phyloP scores from a whole-genome alignment of 2,329 filamentous ascomycete species.

The Epichloe glyceriae region DNA sequence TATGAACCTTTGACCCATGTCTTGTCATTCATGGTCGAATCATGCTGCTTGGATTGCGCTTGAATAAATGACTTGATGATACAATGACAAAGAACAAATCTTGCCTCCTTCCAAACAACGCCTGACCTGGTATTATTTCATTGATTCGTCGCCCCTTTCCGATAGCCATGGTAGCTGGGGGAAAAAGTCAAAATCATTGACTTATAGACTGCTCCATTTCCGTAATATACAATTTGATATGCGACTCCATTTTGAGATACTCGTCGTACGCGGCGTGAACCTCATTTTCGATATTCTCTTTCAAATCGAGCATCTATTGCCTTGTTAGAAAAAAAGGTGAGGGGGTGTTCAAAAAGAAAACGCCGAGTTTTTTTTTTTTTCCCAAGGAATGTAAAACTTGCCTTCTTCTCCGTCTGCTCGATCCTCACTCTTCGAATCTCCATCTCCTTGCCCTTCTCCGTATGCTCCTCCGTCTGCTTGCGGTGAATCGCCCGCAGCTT shows the following conservation, averaged over 20 bases:
- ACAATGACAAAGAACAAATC: neutral
- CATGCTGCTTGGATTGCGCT: neutral
- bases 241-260: constrained; percentile 93
- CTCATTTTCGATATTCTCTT: constrained; percentile 94
- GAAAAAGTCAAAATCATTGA: constrained; percentile 4
- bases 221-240: constrained; percentile 94
- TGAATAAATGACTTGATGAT: neutral
- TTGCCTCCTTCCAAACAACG: constrained; percentile 17
- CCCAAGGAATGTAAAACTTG: constrained; percentile 22
- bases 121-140: constrained; percentile 26
- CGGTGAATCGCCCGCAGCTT: constrained; percentile 70
- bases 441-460: constrained; percentile 80
- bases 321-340: neutral
- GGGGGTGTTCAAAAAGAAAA: neutral
- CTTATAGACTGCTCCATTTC: constrained; percentile 88
- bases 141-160: constrained; percentile 6
- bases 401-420: constrained; percentile 98
- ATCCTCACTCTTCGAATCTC: constrained; percentile 86
- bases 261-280: constrained; percentile 83
- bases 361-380: too few relatives aligned
- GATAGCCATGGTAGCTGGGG: too few relatives aligned
- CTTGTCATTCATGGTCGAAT: too few relatives aligned
- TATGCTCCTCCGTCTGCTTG: constrained; percentile 70
- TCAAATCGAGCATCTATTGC: constrained; percentile 82
- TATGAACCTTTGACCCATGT: neutral